phyloP scores from a whole-genome alignment of 371 early-diverging fungal species.

The Mucor circinelloides region DNA sequence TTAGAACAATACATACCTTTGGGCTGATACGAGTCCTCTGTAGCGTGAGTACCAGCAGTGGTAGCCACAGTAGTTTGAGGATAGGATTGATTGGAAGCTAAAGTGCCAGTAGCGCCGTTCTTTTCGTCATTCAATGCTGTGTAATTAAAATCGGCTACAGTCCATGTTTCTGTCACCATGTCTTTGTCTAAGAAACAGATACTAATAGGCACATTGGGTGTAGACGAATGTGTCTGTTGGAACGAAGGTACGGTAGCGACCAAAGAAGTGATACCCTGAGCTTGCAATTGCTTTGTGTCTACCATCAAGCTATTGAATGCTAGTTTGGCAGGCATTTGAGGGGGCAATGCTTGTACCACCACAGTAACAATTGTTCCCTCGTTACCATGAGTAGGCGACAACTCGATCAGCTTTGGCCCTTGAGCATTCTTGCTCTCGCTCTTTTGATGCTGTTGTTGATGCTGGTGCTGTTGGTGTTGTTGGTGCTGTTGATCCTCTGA shows the following conservation, averaged over 20 bases:
- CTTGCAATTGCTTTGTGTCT: conserved; percentile 30
- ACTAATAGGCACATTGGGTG: conserved; percentile 18
- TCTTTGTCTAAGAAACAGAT: conserved; percentile 29
- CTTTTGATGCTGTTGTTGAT: not conserved
- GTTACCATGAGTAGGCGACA: conserved; percentile 5
- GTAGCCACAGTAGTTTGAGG: not conserved
- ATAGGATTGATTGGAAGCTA: not conserved
- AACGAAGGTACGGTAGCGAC: conserved; percentile 28
- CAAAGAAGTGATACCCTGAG: conserved; percentile 22
- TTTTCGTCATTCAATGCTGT: not conserved
- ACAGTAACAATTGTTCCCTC: conserved; percentile 12
- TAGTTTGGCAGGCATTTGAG: conserved; percentile 14
- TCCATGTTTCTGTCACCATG: conserved; percentile 24
- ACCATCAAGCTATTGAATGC: conserved; percentile 34
- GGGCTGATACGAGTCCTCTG: not conserved
- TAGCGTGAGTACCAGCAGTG: too few relatives aligned
- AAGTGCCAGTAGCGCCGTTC: not conserved
- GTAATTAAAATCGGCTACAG: conserved; percentile 27
- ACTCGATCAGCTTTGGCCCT: not conserved
- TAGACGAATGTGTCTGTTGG: conserved; percentile 13
- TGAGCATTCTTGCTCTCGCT: not conserved
- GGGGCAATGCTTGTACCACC: not conserved
- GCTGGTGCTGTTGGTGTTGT: not conserved
- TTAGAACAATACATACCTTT: not conserved
- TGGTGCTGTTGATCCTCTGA: not conserved